Evolutionary conservation across 1,284 basidiomycete genomes (phyloP).

Genomic region (Rhodotorula sp.): DNA sequence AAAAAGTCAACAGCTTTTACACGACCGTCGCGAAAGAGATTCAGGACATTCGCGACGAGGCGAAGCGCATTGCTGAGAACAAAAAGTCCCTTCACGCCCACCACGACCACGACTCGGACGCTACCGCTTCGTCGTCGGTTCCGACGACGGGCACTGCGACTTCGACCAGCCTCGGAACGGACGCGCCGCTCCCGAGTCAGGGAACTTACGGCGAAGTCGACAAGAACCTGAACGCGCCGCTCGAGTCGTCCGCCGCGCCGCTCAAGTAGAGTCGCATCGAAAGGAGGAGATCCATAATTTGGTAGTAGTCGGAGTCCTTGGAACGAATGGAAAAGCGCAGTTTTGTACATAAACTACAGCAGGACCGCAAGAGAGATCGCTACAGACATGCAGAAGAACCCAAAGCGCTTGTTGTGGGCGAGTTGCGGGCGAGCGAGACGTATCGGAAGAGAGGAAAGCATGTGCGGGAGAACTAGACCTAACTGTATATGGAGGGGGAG

Average conservation of each 20-base stretch:
- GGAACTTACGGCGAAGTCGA: slow-evolving; percentile 6
- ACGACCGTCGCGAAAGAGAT: slow-evolving; percentile 76
- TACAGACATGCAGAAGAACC: too few species aligned
- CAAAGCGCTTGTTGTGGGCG: too few species aligned
- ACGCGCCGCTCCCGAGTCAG: slow-evolving; percentile 12
- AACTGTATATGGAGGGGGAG: too few species aligned
- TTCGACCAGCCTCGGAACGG: neutral
- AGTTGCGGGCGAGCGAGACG: too few species aligned
- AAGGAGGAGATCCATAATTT: too few species aligned
- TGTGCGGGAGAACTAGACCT: too few species aligned
- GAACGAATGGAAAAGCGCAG: too few species aligned
- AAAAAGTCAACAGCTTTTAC: slow-evolving; percentile 73
- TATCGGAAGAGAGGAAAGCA: too few species aligned
- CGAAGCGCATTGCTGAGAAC: slow-evolving; percentile 57
- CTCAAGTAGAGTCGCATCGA: neutral
- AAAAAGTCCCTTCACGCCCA: slow-evolving; percentile 1
- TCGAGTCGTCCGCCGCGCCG: slow-evolving; percentile 17
- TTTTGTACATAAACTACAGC: too few species aligned
- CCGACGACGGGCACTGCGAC: neutral
- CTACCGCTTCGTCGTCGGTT: neutral
- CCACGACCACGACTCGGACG: too few species aligned
- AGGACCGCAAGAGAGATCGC: too few species aligned
- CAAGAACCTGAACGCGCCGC: slow-evolving; percentile 11
- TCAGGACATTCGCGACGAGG: slow-evolving; percentile 82
- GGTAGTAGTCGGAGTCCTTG: too few species aligned